These are phyloP conservation scores for Protomyces arabidopsidicola DNA, from an alignment of 1,139 yeast species.

Conservation along the genomic window DNA sequence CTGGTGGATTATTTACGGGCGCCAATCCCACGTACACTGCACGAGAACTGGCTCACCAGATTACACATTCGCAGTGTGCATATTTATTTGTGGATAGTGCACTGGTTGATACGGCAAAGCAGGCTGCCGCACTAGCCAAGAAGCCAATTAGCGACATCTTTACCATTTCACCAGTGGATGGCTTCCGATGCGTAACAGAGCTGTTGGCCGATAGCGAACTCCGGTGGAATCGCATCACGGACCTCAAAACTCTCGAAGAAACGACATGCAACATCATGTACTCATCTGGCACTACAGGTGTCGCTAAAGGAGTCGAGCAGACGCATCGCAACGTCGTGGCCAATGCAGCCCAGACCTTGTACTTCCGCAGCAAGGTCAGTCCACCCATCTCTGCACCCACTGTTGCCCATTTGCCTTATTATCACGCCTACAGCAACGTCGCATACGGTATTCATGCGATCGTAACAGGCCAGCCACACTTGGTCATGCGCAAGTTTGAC, in stretches of 20 bases:
- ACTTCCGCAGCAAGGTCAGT: not conserved
- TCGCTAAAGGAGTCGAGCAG: constrained; percentile 53
- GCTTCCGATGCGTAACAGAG: constrained; percentile 30
- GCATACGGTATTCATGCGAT: constrained; percentile 35
- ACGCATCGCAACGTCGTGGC: constrained; percentile 43
- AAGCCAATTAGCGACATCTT: not conserved
- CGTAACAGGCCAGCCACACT: constrained; percentile 34
- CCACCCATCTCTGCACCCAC: not conserved
- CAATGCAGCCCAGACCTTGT: constrained; percentile 26
- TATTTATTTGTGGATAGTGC: constrained; percentile 35
- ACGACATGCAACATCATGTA: constrained; percentile 45
- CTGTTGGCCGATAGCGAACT: constrained; percentile 32
- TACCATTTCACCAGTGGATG: not conserved
- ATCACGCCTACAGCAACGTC: constrained; percentile 42
- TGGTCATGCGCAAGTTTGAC: constrained; percentile 39
- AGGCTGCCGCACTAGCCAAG: constrained; percentile 36
- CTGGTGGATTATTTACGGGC: constrained; percentile 42
- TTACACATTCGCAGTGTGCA: constrained; percentile 37
- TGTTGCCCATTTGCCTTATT: constrained; percentile 39
- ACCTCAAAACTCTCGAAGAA: constrained; percentile 38
- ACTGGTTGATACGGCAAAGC: constrained; percentile 33
- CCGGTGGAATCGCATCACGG: constrained; percentile 27
- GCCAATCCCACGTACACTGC: constrained; percentile 40
- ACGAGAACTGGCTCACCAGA: constrained; percentile 41
- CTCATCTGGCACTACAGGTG: constrained; percentile 73